Conservation (phyloP, 768 basidiomycete species). For the Tephrocybe sp. region DNA sequence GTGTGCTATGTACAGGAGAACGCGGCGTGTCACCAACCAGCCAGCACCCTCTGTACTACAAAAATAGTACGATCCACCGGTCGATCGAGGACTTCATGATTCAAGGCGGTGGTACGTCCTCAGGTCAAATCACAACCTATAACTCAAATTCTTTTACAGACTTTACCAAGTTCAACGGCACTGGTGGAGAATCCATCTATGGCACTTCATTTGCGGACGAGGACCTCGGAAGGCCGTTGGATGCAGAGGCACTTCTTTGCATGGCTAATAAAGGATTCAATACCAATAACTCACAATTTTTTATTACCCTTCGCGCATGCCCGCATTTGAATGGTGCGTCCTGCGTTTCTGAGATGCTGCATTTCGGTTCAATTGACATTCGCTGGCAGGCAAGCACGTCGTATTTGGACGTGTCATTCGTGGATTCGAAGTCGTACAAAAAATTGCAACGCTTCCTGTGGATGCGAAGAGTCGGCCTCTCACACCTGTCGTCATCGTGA, state of each 20-base stretch:
- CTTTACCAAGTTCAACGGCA: conserved; percentile 78
- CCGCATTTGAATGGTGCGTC: conserved; percentile 69
- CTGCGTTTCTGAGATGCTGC: neutral
- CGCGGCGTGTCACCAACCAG: conserved; percentile 69
- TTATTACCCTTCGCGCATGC: conserved; percentile 76
- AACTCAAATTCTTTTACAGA: conserved; percentile 37
- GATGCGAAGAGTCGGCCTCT: conserved; percentile 77
- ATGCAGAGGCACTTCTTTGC: conserved; percentile 74
- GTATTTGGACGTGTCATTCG: conserved; percentile 56
- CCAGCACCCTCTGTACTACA: conserved; percentile 75
- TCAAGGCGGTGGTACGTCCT: conserved; percentile 69
- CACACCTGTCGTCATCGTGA: conserved; percentile 64
- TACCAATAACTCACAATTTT: conserved; percentile 88
- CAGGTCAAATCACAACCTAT: neutral
- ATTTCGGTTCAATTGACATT: neutral
- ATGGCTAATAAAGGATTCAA: conserved; percentile 89
- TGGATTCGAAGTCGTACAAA: conserved; percentile 61
- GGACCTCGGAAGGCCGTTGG: conserved; percentile 61
- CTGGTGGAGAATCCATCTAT: conserved; percentile 83
- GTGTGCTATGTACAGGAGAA: conserved; percentile 85
- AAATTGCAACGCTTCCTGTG: conserved; percentile 61
- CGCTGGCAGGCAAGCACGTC: conserved; percentile 50
- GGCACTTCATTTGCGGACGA: conserved; percentile 78
- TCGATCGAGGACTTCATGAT: conserved; percentile 82
- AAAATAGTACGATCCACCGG: conserved; percentile 74